Percentiles rank a stretch among this genome's conserved stretches.
phyloP scores from a whole-genome alignment of 352 stramenopile genomes.

The Hyaloperonospora arabidopsidis region DNA sequence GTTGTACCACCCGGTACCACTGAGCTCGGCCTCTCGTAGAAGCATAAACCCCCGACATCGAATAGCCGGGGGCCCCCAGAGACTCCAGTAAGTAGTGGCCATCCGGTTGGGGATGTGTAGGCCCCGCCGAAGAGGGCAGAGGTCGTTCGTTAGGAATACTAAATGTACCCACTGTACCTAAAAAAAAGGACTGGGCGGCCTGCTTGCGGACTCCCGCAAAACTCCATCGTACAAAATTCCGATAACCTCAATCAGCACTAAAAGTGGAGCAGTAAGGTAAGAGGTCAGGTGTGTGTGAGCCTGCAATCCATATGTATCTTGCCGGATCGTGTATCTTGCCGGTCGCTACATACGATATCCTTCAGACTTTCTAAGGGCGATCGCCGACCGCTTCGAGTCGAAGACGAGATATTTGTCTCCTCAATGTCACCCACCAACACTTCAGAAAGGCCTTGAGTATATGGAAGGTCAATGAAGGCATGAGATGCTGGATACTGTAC shows the following conservation, averaged over 20 bases:
- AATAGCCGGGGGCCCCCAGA: too few species aligned
- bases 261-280: slow-evolving; percentile 2
- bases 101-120: too few species aligned
- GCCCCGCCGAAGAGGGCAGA: too few species aligned
- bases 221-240: slow-evolving; percentile 16
- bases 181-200: slow-evolving; percentile 32
- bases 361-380: slow-evolving; percentile 90
- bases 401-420: slow-evolving; percentile 97
- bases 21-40: too few species aligned
- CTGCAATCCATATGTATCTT: slow-evolving; percentile 24
- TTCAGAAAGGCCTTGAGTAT: slow-evolving; percentile 90
- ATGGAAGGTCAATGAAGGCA: slow-evolving; percentile 91
- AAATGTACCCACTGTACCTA: too few species aligned
- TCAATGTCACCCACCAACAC: slow-evolving; percentile 94
- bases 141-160: too few species aligned
- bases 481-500: slow-evolving; percentile 98
- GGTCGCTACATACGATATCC: slow-evolving; percentile 85
- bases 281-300: slow-evolving; percentile 10
- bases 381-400: slow-evolving; percentile 97
- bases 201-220: slow-evolving; percentile 41
- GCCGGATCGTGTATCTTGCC: slow-evolving; percentile 21
- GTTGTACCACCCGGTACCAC: too few species aligned
- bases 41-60: too few species aligned
- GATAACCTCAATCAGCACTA: slow-evolving; percentile 15
- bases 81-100: too few species aligned